A percentile compares a stretch with the other conserved stretches of the same genome.
Evolutionary conservation across 192 early-diverging fungal species (phyloP).

Genomic region (Funneliformis mosseae): DNA sequence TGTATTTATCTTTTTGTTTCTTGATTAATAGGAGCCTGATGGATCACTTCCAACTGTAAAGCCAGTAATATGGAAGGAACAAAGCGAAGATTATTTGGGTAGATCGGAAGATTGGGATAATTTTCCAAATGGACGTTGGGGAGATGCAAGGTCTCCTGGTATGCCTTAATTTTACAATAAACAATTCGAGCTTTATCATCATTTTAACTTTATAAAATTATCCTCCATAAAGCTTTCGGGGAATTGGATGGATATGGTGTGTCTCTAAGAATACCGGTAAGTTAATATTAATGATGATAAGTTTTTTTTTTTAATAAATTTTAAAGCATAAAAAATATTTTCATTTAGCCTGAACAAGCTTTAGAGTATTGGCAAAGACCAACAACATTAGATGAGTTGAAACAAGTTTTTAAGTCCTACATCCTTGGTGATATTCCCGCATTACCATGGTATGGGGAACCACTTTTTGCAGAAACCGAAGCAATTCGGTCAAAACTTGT

Average conservation of each 20-base stretch:
- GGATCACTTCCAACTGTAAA: conserved; percentile 50
- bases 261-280: conserved; percentile 64
- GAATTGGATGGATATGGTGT: conserved; percentile 76
- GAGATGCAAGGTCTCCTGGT: conserved; percentile 89
- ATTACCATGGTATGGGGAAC: conserved; percentile 91
- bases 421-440: conserved; percentile 72
- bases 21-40: conserved; percentile 33
- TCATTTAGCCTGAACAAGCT: conserved; percentile 51
- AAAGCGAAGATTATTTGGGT: conserved; percentile 83
- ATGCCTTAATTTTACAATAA: not conserved
- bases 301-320: conserved; percentile 47
- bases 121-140: conserved; percentile 99
- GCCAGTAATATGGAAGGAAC: conserved; percentile 98
- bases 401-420: conserved; percentile 81
- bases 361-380: conserved; percentile 83
- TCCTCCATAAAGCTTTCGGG: conserved; percentile 46
- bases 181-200: not conserved
- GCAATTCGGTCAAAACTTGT: conserved; percentile 69
- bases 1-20: conserved; percentile 8
- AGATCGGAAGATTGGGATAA: conserved; percentile 88
- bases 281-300: conserved; percentile 37
- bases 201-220: not conserved
- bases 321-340: conserved; percentile 53
- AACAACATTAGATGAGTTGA: conserved; percentile 65
- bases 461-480: conserved; percentile 71